Evolutionary conservation across 441 rosid species (phyloP).

Genomic region (Populus hybrid): DNA sequence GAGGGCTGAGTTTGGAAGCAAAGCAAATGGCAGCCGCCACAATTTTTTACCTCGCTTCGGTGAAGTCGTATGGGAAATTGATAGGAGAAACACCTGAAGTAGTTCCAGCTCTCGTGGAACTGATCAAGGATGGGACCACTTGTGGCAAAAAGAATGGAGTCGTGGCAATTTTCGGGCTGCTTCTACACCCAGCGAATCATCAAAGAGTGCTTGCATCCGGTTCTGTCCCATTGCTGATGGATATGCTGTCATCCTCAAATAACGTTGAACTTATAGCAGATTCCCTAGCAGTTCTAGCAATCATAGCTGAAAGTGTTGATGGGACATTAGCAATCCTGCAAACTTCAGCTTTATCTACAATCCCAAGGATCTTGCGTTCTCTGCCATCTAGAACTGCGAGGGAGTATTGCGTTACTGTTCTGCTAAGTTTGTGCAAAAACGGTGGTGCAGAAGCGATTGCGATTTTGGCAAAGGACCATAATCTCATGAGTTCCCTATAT

Average conservation of each 20-base stretch:
- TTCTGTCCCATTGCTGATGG: conserved; percentile 40
- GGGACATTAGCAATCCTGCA: conserved; percentile 49
- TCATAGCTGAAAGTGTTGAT: conserved; percentile 43
- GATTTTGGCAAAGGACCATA: conserved; percentile 35
- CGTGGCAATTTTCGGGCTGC: conserved; percentile 52
- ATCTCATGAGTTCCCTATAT: conserved; percentile 49
- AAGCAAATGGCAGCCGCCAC: conserved; percentile 66
- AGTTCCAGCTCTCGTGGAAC: conserved; percentile 49
- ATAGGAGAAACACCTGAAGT: conserved; percentile 60
- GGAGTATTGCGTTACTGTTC: conserved; percentile 52
- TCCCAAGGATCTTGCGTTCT: conserved; percentile 33
- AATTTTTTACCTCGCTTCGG: conserved; percentile 63
- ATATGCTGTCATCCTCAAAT: conserved; percentile 35
- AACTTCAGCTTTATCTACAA: conserved; percentile 35
- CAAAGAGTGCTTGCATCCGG: conserved; percentile 53
- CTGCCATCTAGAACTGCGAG: conserved; percentile 36
- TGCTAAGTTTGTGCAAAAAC: conserved; percentile 43
- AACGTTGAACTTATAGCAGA: conserved; percentile 50
- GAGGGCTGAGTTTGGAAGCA: conserved; percentile 55
- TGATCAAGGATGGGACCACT: conserved; percentile 45
- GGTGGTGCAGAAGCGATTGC: conserved; percentile 46
- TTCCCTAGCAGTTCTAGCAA: conserved; percentile 55
- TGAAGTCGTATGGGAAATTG: conserved; percentile 44
- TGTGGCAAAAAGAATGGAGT: conserved; percentile 68
- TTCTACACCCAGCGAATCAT: conserved; percentile 40